Conservation (phyloP, 2,329 filamentous ascomycete genomes). For the Xylaria sp. region DNA sequence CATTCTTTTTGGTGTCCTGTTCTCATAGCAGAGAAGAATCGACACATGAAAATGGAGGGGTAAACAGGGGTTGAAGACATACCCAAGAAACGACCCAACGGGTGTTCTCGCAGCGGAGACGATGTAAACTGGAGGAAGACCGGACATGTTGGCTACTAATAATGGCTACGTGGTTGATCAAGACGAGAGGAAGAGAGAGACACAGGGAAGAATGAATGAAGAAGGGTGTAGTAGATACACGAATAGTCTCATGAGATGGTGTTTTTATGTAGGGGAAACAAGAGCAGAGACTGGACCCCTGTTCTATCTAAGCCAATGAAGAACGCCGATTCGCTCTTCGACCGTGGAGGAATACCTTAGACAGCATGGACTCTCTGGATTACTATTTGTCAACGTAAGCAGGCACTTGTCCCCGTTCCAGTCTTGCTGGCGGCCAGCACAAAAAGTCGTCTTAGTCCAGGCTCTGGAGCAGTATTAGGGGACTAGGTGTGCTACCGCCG, state of each 20-base stretch:
- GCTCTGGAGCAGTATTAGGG: background rate
- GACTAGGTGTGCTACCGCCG: background rate
- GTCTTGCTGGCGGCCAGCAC: background rate
- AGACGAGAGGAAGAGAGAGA: background rate
- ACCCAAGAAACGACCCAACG: conserved; percentile 95
- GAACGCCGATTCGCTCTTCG: conserved; percentile 18
- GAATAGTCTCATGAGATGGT: conserved; percentile 3
- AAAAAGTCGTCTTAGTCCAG: background rate
- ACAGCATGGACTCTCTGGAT: background rate
- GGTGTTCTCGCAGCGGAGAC: conserved; percentile 92
- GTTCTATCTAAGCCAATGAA: conserved; percentile 16
- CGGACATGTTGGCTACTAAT: conserved; percentile 71
- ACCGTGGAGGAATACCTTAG: background rate
- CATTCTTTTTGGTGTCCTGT: background rate
- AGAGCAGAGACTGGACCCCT: conserved; percentile 2
- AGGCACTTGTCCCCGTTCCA: background rate
- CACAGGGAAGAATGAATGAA: background rate
- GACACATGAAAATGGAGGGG: conserved; percentile 3
- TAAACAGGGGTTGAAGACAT: conserved; percentile 47
- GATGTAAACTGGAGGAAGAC: conserved; percentile 91
- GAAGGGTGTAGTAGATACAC: background rate
- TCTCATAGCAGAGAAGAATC: background rate
- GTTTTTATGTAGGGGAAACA: conserved; percentile 21
- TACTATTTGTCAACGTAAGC: conserved; percentile 35
- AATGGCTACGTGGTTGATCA: background rate